Conservation (phyloP, 345 rosid genomes). For the Dipteronia sinensis region DNA sequence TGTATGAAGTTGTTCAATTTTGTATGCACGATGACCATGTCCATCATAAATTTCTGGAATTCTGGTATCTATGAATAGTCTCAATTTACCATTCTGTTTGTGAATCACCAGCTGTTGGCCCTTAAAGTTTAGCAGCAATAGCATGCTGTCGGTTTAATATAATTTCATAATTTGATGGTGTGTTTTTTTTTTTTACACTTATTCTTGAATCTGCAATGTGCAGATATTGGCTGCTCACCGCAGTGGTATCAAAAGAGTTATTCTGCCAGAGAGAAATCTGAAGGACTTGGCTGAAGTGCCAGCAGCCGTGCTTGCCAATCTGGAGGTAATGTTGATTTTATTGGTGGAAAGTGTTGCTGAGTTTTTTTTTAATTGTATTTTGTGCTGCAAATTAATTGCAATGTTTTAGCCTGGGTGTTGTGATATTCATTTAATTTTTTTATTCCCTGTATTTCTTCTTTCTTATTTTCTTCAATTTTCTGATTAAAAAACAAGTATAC, state of each 20-base stretch:
- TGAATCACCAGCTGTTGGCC: not conserved
- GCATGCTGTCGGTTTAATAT: not conserved
- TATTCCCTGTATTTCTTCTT: not conserved
- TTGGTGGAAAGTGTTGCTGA: not conserved
- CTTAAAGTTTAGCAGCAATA: not conserved
- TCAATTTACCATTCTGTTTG: not conserved
- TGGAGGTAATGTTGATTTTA: constrained; percentile 63
- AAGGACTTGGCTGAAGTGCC: constrained; percentile 98
- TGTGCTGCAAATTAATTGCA: not conserved
- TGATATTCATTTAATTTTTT: not conserved
- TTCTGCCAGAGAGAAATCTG: constrained; percentile 89
- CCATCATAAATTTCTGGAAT: not conserved
- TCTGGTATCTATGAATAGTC: not conserved
- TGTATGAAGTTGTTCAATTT: not conserved
- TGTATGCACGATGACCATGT: not conserved
- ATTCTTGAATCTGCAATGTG: constrained; percentile 25
- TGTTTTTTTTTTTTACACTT: not conserved
- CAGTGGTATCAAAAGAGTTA: constrained; percentile 86
- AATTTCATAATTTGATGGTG: not conserved
- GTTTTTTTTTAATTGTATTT: not conserved
- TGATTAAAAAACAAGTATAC: not conserved
- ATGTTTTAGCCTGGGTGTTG: not conserved
- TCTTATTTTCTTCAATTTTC: not conserved
- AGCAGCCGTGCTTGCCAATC: constrained; percentile 68
- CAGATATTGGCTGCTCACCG: constrained; percentile 98